Evolutionary conservation across 345 rosid species (phyloP).

Genomic region (Euphorbia tirucalli): DNA sequence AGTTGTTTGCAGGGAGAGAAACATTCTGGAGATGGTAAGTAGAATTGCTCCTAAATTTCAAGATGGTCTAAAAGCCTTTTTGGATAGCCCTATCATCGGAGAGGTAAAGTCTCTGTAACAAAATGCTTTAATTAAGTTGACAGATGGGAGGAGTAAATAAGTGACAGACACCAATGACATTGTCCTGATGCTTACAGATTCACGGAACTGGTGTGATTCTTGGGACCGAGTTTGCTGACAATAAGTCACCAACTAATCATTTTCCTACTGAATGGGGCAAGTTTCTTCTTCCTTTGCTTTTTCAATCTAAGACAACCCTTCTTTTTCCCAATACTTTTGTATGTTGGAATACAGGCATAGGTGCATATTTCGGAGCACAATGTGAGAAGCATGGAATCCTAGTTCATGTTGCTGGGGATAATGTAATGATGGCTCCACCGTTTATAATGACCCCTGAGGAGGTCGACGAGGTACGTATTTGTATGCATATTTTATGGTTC

Average conservation of each 20-base stretch:
- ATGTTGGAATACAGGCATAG: constrained; percentile 53
- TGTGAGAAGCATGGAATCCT: constrained; percentile 79
- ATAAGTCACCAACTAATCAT: constrained; percentile 80
- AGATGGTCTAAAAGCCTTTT: constrained; percentile 77
- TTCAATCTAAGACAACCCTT: too few relatives aligned
- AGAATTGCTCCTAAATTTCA: constrained; percentile 68
- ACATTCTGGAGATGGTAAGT: constrained; percentile 55
- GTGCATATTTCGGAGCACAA: constrained; percentile 82
- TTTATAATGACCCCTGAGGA: constrained; percentile 61
- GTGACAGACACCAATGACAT: background rate
- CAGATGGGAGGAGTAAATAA: too few relatives aligned
- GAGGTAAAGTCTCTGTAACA: constrained; percentile 50
- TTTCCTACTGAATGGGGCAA: constrained; percentile 98
- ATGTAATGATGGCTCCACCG: constrained; percentile 92
- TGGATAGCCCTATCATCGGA: constrained; percentile 80
- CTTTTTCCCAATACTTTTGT: background rate
- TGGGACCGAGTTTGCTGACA: constrained; percentile 81
- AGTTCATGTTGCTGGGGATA: constrained; percentile 86
- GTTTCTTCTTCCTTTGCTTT: constrained; percentile 10
- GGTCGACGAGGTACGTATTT: constrained; percentile 59
- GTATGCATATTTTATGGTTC: background rate
- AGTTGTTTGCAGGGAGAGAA: constrained; percentile 59
- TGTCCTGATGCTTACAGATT: constrained; percentile 47
- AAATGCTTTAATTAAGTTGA: background rate
- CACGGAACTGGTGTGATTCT: constrained; percentile 91